Base-by-base conservation (phyloP, 257 asterid species). In the Cinchona pubescens region DNA sequence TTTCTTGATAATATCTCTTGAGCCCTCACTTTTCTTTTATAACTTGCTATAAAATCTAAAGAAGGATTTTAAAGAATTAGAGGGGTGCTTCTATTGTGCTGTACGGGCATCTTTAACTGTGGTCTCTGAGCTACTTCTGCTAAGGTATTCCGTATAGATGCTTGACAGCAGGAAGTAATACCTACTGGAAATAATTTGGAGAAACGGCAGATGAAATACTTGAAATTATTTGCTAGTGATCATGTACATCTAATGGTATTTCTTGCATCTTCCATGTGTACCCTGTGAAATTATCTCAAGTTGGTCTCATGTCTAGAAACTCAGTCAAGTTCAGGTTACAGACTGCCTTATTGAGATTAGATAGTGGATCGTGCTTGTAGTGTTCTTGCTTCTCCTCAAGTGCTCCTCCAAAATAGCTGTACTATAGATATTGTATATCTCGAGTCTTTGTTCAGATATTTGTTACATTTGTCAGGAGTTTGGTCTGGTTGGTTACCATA, bases 401-500 rank as follows among this genome's bases (percentile, higher is more conserved):
- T 72, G 75, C 67, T 19, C 74, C 30, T 34, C 27, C 43, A 16
- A 13, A 25, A n/a, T 37, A 37, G 40, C 18, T 72, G 67, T 37
- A 72, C 48, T 21, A 23, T 43, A 29, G 55, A 74, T 25, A 49
- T 63, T 66, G 13, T 5, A 27, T 19, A 38, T 60, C 32, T 7
- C 42, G 5, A n/a, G 25, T 43, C 34, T 45, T 7, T 34, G 23
- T 21, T 34, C n/a, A 30, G 62, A 65, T 56, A 14, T 30, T 42
- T 46, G 34, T 79, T 16, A 55, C 14, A n/a, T 73, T 12, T 45
- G 21, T 61, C 60, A 3, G 15, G 69, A 38, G 58, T 62, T 0
- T 69, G 37, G 60, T 30, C n/a, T n/a, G n/a, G 71, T 59, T n/a
- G 68, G 81, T 81, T 72, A 60, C 60, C 63, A 70, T 82, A 79